Percentiles rank a stretch among this genome's conserved stretches.
These are phyloP conservation scores for Oryza rufipogon DNA, from an alignment of 176 grass and related monocot species.

Conservation along the genomic window DNA sequence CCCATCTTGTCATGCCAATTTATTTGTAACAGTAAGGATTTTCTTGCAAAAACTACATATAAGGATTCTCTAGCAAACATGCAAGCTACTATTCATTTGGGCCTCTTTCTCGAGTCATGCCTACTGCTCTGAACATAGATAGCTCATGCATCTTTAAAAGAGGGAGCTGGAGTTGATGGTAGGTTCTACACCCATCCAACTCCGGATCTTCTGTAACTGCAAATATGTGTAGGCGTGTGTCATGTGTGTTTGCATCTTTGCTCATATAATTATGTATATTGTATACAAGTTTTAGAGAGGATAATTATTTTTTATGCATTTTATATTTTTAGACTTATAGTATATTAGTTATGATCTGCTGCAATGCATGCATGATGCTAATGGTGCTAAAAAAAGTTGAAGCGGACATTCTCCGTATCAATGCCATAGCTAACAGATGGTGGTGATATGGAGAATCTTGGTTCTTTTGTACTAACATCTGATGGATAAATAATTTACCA, in stretches of 20 bases:
- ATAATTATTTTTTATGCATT: not conserved
- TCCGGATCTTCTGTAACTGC: not conserved
- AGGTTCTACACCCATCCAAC: not conserved
- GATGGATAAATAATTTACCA: constrained; percentile 9
- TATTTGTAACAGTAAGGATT: not conserved
- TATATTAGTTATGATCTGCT: not conserved
- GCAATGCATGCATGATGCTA: not conserved
- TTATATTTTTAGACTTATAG: not conserved
- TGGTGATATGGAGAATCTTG: not conserved
- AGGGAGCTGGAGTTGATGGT: not conserved
- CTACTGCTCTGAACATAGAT: constrained; percentile 14
- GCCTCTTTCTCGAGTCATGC: not conserved
- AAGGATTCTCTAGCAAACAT: not conserved
- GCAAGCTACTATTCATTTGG: not conserved
- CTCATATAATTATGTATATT: not conserved
- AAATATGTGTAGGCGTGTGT: not conserved
- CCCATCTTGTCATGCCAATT: not conserved
- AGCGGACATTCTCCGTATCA: not conserved
- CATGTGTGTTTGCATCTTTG: not conserved
- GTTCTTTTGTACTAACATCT: not conserved
- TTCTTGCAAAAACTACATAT: not conserved
- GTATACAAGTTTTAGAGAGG: not conserved
- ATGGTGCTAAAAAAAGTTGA: constrained; percentile 9
- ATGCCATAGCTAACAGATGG: not conserved
- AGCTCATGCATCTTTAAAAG: not conserved